These are phyloP conservation scores for Peniophora sp. DNA, from an alignment of 1,284 basidiomycete species.

Conservation along the genomic window DNA sequence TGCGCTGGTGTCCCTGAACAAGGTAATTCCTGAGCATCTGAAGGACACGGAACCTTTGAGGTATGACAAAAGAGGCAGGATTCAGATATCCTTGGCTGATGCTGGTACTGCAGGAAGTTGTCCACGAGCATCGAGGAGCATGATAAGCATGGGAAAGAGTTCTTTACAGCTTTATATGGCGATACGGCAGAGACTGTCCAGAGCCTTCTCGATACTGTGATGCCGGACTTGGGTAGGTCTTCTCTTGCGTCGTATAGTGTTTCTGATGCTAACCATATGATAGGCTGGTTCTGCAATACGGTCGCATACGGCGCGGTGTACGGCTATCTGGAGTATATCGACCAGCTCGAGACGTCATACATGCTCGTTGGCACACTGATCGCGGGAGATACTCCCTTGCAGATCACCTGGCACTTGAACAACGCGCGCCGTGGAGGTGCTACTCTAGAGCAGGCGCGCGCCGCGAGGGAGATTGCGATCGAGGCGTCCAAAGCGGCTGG, in stretches of 20 bases:
- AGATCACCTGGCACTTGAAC: constrained; percentile 47
- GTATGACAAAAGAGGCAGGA: constrained; percentile 12
- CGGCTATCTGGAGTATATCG: constrained; percentile 30
- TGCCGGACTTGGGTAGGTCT: constrained; percentile 47
- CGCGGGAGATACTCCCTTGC: constrained; percentile 41
- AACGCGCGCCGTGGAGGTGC: constrained; percentile 29
- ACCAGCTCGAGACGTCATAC: constrained; percentile 38
- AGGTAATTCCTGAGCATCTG: constrained; percentile 25
- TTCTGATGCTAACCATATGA: constrained; percentile 1
- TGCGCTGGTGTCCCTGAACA: constrained; percentile 21
- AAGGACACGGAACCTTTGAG: constrained; percentile 21
- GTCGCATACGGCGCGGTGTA: constrained; percentile 45
- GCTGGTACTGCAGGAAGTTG: constrained; percentile 24
- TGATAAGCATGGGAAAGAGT: constrained; percentile 29
- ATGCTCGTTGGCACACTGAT: constrained; percentile 42
- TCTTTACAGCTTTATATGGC: constrained; percentile 43
- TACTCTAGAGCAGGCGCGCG: constrained; percentile 21
- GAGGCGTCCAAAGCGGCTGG: constrained; percentile 25
- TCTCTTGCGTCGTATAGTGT: not conserved
- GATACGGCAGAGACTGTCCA: constrained; percentile 36
- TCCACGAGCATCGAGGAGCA: constrained; percentile 30
- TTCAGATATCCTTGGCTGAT: not conserved
- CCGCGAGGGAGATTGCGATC: constrained; percentile 24
- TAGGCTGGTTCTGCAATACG: constrained; percentile 44
- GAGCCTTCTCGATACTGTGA: constrained; percentile 33